A percentile compares a stretch with the other conserved stretches of the same genome.
These are phyloP conservation scores for Dendrocalamus latiflorus DNA, from an alignment of 202 grass and related monocot genomes.

Conservation along the genomic window DNA sequence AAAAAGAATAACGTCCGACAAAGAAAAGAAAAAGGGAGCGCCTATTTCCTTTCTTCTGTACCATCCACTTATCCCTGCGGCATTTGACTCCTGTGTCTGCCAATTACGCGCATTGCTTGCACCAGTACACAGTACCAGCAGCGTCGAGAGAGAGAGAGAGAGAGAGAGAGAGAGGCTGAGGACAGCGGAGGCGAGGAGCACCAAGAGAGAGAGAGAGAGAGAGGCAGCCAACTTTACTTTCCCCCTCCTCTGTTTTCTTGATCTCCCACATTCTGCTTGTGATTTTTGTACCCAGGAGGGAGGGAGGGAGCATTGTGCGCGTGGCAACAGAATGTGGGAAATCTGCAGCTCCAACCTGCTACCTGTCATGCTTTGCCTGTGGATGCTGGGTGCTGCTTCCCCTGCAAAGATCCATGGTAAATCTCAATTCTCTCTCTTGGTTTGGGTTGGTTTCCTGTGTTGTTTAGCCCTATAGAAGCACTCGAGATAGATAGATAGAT, in stretches of 20 bases:
- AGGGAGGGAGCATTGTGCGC: background rate
- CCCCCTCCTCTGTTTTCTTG: background rate
- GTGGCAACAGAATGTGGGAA: conserved; percentile 11
- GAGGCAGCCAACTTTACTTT: too few species aligned
- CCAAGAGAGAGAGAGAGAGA: background rate
- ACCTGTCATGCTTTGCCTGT: background rate
- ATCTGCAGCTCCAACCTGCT: background rate
- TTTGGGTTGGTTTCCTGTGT: background rate
- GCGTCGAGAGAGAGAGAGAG: too few species aligned
- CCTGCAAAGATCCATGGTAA: conserved; percentile 38
- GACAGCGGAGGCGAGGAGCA: background rate
- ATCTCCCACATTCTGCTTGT: background rate
- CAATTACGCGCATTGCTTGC: too few species aligned
- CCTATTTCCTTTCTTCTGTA: background rate
- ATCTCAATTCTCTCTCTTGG: background rate
- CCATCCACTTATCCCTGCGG: background rate
- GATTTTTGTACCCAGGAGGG: background rate
- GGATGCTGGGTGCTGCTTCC: too few species aligned
- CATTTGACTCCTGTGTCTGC: too few species aligned
- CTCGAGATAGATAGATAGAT: background rate
- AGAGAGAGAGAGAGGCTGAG: background rate
- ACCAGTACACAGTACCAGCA: too few species aligned
- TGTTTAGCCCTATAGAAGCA: background rate
- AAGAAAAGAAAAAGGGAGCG: too few species aligned
- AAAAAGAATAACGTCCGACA: too few species aligned